These are phyloP conservation scores for Macrocybe sp. DNA, from an alignment of 1,284 basidiomycete genomes.

Conservation along the genomic window DNA sequence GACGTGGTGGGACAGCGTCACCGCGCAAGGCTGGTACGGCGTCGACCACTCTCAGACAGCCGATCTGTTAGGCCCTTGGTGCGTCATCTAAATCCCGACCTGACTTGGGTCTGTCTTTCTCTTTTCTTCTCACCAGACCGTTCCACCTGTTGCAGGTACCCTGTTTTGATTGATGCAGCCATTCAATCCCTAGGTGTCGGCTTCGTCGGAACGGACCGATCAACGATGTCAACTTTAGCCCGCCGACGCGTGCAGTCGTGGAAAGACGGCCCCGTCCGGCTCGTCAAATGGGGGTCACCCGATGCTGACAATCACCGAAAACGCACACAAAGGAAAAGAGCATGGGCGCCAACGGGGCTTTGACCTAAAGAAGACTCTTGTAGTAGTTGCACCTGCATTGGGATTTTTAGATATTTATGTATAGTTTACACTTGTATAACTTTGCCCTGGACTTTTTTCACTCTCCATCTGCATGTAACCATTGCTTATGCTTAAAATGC, in stretches of 20 bases:
- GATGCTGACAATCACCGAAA: conserved; percentile 37
- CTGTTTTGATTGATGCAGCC: conserved; percentile 63
- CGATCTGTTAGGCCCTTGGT: conserved; percentile 56
- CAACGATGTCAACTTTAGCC: conserved; percentile 66
- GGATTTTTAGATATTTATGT: too few relatives aligned
- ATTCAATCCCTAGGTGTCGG: conserved; percentile 61
- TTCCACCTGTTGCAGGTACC: conserved; percentile 42
- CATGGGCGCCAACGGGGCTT: background rate
- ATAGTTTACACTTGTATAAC: too few relatives aligned
- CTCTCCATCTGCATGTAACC: too few relatives aligned
- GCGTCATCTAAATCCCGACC: conserved; percentile 13
- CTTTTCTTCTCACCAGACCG: background rate
- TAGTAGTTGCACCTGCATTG: too few relatives aligned
- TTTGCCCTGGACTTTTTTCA: too few relatives aligned
- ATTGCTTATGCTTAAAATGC: too few relatives aligned
- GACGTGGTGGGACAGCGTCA: conserved; percentile 63
- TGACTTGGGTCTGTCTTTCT: background rate
- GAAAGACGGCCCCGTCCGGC: conserved; percentile 47
- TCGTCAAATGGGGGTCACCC: conserved; percentile 50
- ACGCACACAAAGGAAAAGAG: background rate
- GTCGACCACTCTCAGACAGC: conserved; percentile 55
- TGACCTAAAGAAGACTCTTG: too few relatives aligned
- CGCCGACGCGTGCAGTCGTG: conserved; percentile 59
- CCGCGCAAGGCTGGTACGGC: conserved; percentile 51
- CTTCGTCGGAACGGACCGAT: conserved; percentile 65